Base-by-base conservation (phyloP, 2,329 filamentous ascomycete genomes). In the Penicillium psychrosexuale region DNA sequence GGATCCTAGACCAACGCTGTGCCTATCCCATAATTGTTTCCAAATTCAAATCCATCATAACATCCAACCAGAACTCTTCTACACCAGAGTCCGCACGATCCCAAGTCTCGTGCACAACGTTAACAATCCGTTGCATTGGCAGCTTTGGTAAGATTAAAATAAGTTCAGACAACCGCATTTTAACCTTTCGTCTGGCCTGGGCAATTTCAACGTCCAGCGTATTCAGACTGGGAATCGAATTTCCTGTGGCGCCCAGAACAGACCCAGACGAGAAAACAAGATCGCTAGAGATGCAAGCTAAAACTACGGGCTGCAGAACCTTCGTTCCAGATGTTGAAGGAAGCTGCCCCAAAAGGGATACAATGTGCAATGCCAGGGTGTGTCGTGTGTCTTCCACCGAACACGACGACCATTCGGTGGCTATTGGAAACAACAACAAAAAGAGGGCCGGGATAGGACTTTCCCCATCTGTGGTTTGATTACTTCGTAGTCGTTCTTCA, bases 1-100 rank as follows among this genome's bases (percentile, higher is more conserved):
- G 5, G 3, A 19, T 9, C 5, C n/a, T 22, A 12, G 15, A 36
- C 19, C 4, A 15, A 28, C 3, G 13, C 34, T 24, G 30, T 22
- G 38, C 51, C 58, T 48, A 63, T 40, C 61, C 61, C 62, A 64
- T 61, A 15, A 64, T 64, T 8, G 62, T 64, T 49, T 63, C 62
- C 38, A 64, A 58, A 38, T 62, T 62, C 17, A 54, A 51, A 44
- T 64, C 62, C 45, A 64, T 43, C 62, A 64, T 64, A 38, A 61
- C 51, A 55, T 63, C 62, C 39, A 64, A 17, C 62, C 62, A 64
- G 42, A 61, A 64, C 22, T 51, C 54, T 4, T 39, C 39, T 28
- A 56, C 28, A 11, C 61, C 62, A 42, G 55, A 55, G 44, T 64
- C 62, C 5, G 62, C 62, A 44, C 51, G 47, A 40, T 60, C 57